phyloP scores from a whole-genome alignment of 345 rosid species.

The Hypericum androsaemum region DNA sequence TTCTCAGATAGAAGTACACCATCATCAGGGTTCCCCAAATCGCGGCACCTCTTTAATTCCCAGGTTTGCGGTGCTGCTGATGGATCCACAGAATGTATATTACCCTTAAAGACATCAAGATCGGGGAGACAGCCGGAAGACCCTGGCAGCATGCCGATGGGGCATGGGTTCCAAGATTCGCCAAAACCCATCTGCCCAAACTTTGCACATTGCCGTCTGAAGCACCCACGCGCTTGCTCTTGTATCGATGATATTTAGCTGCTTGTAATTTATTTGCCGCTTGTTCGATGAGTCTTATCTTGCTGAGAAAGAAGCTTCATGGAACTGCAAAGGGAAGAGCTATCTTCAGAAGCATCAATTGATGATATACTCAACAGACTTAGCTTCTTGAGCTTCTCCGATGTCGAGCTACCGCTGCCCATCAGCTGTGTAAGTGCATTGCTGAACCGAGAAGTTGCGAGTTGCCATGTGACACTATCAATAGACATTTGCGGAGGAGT shows the following conservation, averaged over 20 bases:
- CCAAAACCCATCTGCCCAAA: slow-evolving; percentile 43
- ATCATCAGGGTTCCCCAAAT: slow-evolving; percentile 22
- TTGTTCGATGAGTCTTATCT: slow-evolving; percentile 29
- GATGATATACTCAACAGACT: slow-evolving; percentile 17
- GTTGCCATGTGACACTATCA: too few relatives aligned
- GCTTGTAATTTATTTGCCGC: slow-evolving; percentile 58
- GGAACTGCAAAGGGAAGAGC: slow-evolving; percentile 14
- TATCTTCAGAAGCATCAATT: slow-evolving; percentile 21
- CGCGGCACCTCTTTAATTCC: too few relatives aligned
- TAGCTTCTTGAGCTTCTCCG: slow-evolving; percentile 43
- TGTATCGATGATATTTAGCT: slow-evolving; percentile 25
- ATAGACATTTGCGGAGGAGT: slow-evolving; percentile 39
- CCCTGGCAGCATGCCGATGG: slow-evolving; percentile 77
- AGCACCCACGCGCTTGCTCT: slow-evolving; percentile 17
- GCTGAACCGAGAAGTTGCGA: too few relatives aligned
- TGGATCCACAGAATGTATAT: slow-evolving; percentile 8
- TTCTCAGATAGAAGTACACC: too few relatives aligned
- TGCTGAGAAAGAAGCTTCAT: slow-evolving; percentile 28
- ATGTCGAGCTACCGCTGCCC: slow-evolving; percentile 22
- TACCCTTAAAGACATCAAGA: slow-evolving; percentile 24
- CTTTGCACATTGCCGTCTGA: slow-evolving; percentile 17
- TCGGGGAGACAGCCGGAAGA: slow-evolving; percentile 56
- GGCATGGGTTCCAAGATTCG: slow-evolving; percentile 74
- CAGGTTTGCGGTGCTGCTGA: slow-evolving; percentile 17
- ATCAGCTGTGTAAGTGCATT: slow-evolving; percentile 35